A percentile compares a stretch with the other conserved stretches of the same genome.
Evolutionary conservation across 148 eudicot genomes (phyloP).

Genomic region (Rhododendron griersonianum): DNA sequence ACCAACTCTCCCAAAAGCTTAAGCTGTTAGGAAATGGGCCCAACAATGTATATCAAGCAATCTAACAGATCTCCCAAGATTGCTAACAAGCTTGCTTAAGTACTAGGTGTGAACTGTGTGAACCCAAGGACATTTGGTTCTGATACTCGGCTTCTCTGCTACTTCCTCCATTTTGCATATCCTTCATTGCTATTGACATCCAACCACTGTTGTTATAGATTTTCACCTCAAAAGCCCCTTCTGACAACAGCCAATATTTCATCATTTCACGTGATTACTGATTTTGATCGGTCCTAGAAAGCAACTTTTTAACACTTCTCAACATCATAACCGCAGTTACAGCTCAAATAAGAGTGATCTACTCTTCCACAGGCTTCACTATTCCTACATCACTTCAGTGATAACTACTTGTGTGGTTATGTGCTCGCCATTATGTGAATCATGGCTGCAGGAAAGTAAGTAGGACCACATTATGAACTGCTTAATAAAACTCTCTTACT

Average conservation of each 20-base stretch:
- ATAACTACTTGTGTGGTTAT: not conserved
- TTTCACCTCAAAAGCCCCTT: not conserved
- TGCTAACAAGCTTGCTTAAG: not conserved
- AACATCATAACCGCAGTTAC: not conserved
- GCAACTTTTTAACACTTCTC: not conserved
- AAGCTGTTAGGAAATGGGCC: no score
- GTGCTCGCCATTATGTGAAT: not conserved
- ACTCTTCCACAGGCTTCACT: not conserved
- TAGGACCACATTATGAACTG: slow-evolving; percentile 6
- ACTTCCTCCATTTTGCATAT: not conserved
- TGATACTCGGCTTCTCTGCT: not conserved
- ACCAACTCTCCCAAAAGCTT: no score
- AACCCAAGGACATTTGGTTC: not conserved
- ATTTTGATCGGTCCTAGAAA: not conserved
- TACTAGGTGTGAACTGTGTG: not conserved
- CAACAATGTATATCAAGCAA: no score
- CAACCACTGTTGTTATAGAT: not conserved
- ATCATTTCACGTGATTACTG: not conserved
- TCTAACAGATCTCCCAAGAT: not conserved
- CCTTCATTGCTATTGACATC: not conserved
- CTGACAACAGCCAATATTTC: not conserved
- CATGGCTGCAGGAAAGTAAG: slow-evolving; percentile 1
- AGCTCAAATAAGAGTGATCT: not conserved
- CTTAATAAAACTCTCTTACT: slow-evolving; percentile 29
- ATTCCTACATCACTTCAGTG: not conserved